Conservation (phyloP, 176 grass and related monocot genomes). For the Puccinellia tenuiflora region DNA sequence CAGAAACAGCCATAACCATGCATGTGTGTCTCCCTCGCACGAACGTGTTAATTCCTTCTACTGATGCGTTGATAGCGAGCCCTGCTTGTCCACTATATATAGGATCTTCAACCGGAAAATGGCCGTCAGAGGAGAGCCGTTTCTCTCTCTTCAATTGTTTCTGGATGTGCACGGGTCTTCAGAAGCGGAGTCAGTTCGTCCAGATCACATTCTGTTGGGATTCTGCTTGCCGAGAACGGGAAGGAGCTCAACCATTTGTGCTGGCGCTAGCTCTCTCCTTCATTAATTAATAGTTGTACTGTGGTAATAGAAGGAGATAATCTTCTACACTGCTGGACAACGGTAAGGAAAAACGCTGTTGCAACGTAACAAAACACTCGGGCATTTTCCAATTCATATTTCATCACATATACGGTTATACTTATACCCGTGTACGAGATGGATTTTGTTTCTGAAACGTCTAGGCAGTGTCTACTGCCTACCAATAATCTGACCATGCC, state of each 20-base stretch:
- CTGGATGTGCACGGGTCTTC: neutral
- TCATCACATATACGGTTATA: no score
- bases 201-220: neutral
- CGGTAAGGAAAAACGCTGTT: no score
- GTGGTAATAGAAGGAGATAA: neutral
- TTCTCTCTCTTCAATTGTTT: neutral
- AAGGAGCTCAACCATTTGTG: neutral
- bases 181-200: neutral
- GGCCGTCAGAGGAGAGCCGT: no score
- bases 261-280: neutral
- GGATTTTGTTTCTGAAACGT: no score
- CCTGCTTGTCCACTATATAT: neutral
- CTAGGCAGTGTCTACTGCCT: no score
- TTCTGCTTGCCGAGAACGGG: neutral
- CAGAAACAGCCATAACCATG: neutral
- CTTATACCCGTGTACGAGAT: no score
- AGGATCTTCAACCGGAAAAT: neutral
- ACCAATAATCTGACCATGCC: no score
- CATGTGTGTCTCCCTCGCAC: neutral
- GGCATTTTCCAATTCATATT: no score
- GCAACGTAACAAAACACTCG: no score
- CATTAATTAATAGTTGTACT: neutral
- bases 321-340: neutral
- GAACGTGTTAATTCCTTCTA: neutral
- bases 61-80: neutral